Evolutionary conservation across 2,329 filamentous ascomycete species (phyloP), one percentile per base, ranked within the genome.

Genomic region (Trichoderma sp.): DNA sequence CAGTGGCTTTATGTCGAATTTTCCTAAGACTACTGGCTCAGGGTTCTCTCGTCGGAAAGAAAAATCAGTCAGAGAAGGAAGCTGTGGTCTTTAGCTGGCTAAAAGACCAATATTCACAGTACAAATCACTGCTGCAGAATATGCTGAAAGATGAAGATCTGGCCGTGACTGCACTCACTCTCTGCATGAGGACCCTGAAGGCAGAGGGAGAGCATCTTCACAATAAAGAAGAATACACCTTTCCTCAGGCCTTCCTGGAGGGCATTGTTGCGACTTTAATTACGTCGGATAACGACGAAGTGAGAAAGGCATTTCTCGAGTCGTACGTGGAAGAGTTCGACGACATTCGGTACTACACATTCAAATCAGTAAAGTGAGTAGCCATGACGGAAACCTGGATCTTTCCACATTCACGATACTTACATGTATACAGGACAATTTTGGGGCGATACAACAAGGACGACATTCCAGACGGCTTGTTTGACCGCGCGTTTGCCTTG

Each of bases 131-230:
- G 4, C 80, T 97, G 51, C 74, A 91, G 32, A 78, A 79, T 3
- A 84, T 92, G 72, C 82, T 97, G 56, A 80, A 81, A 67, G 85
- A 87, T 14, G 86, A 91, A 70, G 82, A 86, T 4, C 81, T 89
- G n/a, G 88, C 92, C 71, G 84, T 87, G 54, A 92, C 91, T 18
- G 90, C 89, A 13, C 80, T 98, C 74, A 92, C 91, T 0, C 82
- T 97, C 59, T 86, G 90, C 68, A 96, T 97, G 94, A 89, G 91
- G 67, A 80, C 96, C 59, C 82, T 97, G 72, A 96, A 96, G 82
- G 90, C 91, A 61, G 93, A 97, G 76, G 90, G 87, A 21, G 87
- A 88, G 71, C 82, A 88, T 74, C 77, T 89, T 43, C 85, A 84
- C 67, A 86, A 86, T 68, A 86, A 86, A 28, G 86, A 88, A 7